Conservation (phyloP, 2,329 filamentous ascomycete genomes). For the Pezicula neosporulosa region DNA sequence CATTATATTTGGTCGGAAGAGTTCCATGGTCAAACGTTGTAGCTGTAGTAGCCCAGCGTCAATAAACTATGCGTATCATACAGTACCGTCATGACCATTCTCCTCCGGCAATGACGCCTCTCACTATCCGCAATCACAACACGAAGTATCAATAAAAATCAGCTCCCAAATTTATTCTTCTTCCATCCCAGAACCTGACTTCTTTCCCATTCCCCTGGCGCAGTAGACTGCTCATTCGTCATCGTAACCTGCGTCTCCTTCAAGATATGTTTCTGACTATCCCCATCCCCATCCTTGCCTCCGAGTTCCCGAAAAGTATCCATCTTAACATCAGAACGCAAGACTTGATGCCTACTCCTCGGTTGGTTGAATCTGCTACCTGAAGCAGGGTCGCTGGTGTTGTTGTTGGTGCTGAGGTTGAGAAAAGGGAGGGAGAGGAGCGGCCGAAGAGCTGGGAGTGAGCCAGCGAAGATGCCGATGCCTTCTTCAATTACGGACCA, state of each 20-base stretch:
- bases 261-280: constrained; percentile 35
- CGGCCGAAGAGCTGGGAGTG: constrained; percentile 41
- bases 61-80: no score
- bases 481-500: constrained; percentile 47
- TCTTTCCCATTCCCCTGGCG: constrained; percentile 19
- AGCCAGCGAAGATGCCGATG: constrained; percentile 45
- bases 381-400: constrained; percentile 7
- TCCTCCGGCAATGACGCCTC: no score
- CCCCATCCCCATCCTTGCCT: constrained; percentile 20
- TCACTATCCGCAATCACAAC: neutral
- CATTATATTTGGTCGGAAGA: no score
- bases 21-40: no score
- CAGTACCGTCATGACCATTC: no score
- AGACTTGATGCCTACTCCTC: constrained; percentile 4
- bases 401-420: constrained; percentile 6
- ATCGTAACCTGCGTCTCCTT: constrained; percentile 31
- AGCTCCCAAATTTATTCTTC: constrained; percentile 4
- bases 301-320: constrained; percentile 18
- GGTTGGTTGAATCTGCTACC: constrained; percentile 10
- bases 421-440: constrained; percentile 31
- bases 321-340: constrained; percentile 10
- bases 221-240: constrained; percentile 9
- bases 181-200: constrained; percentile 22
- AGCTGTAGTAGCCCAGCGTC: no score
- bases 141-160: neutral